Percentiles rank a stretch among this genome's conserved stretches.
Evolutionary conservation across 2,329 filamentous ascomycete genomes (phyloP).

Genomic region (Pyrenochaeta sp.): DNA sequence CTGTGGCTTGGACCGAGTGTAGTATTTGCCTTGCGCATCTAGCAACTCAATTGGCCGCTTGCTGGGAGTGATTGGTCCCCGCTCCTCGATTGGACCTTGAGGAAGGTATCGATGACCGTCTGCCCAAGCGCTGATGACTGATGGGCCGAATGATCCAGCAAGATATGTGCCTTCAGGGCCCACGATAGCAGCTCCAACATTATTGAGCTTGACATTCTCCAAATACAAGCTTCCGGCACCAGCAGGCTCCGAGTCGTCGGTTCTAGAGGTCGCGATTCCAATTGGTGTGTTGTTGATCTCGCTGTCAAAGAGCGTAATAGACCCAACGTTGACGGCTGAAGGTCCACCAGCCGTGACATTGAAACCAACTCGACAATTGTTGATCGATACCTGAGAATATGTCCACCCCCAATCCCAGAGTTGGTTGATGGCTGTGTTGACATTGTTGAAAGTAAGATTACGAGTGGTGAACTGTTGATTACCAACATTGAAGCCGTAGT

Average conservation of each 20-base stretch:
- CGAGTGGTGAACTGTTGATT: constrained; percentile 66
- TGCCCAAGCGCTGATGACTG: constrained; percentile 39
- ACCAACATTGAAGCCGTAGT: constrained; percentile 51
- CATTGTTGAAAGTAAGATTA: constrained; percentile 63
- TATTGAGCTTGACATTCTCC: constrained; percentile 66
- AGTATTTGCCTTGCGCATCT: constrained; percentile 57
- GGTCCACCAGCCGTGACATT: constrained; percentile 55
- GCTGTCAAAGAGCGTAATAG: constrained; percentile 66
- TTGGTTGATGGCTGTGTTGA: constrained; percentile 63
- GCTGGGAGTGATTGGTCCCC: constrained; percentile 55
- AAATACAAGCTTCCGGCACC: constrained; percentile 62
- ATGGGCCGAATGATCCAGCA: constrained; percentile 29
- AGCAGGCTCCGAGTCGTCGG: constrained; percentile 52
- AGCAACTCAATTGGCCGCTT: constrained; percentile 55
- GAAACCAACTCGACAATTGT: constrained; percentile 62
- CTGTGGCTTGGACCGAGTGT: constrained; percentile 60
- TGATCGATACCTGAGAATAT: constrained; percentile 60
- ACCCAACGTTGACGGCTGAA: constrained; percentile 59
- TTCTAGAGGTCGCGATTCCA: constrained; percentile 61
- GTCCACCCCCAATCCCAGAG: constrained; percentile 70
- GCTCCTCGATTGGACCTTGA: constrained; percentile 53
- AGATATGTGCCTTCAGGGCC: constrained; percentile 36
- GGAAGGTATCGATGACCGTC: constrained; percentile 44
- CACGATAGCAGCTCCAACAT: constrained; percentile 50
- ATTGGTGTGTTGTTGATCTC: constrained; percentile 59